Conservation (phyloP, 306 rosid species). For the Vigna nakashimae region DNA sequence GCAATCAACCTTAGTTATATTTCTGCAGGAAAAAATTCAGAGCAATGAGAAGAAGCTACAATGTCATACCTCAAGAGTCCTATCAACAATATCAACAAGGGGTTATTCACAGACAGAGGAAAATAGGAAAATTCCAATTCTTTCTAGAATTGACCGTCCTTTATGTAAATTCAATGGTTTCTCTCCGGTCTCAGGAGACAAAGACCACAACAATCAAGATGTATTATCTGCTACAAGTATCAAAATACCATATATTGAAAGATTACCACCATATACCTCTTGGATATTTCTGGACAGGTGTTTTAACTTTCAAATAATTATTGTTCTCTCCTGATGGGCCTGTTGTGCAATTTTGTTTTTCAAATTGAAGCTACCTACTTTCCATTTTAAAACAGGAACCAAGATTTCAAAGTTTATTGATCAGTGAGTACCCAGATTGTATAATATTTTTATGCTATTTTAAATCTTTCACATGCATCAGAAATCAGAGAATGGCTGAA, state of each 20-base stretch:
- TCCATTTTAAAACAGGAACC: slow-evolving; percentile 21
- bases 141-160: slow-evolving; percentile 72
- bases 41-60: slow-evolving; percentile 68
- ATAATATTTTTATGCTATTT: slow-evolving; percentile 52
- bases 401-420: slow-evolving; percentile 19
- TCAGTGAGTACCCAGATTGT: slow-evolving; percentile 37
- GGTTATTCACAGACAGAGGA: slow-evolving; percentile 45
- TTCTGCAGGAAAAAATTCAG: slow-evolving; percentile 71
- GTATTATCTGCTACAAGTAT: slow-evolving; percentile 54
- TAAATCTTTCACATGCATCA: slow-evolving; percentile 65
- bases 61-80: slow-evolving; percentile 51
- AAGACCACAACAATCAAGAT: slow-evolving; percentile 63
- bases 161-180: slow-evolving; percentile 64
- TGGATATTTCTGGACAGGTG: slow-evolving; percentile 97
- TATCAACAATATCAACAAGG: slow-evolving; percentile 51
- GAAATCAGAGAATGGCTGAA: slow-evolving; percentile 99
- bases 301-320: slow-evolving; percentile 30
- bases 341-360: slow-evolving; percentile 27
- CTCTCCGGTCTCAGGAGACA: slow-evolving; percentile 67
- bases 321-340: slow-evolving; percentile 9
- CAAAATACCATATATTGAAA: slow-evolving; percentile 70
- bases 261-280: slow-evolving; percentile 83
- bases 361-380: slow-evolving; percentile 10
- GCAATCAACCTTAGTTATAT: slow-evolving; percentile 36
- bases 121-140: slow-evolving; percentile 54